Evolutionary conservation across 2,329 filamentous ascomycete genomes (phyloP), one percentile per base, ranked within the genome.

Genomic region (Colletotrichum orbiculare): DNA sequence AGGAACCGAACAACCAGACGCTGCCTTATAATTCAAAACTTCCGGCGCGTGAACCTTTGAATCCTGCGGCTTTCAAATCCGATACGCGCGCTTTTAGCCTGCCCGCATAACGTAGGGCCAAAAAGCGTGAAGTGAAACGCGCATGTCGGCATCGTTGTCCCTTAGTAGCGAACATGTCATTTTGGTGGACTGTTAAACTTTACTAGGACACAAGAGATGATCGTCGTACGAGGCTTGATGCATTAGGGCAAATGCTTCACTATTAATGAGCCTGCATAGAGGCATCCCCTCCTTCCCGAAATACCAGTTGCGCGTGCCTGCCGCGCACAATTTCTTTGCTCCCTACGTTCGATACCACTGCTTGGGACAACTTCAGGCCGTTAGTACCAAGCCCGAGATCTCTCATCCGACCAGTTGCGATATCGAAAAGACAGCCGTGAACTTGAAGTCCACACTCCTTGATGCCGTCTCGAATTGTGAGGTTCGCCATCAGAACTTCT

Each of bases 401-500:
- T 43, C 76, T 75, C 55, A 87, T 75, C 64, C 79, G 79, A 11
- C 85, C 85, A 17, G 73, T 77, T 6, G 71, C 77, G 55, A 87
- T 78, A 69, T 96, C 89, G 75, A 92, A 95, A 12, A 96, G 81
- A 57, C 89, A 83, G n/a, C 92, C 93, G 75, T 96, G 92, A 6
- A 96, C 85, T 77, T 90, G 81, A 46, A 97, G 77, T 1, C 89
- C 91, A 35, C 91, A 83, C 71, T 93, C 88, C 68, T 81, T 77
- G 65, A 94, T 87, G 34, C 91, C 92, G 67, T 92, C 89, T 71
- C 89, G 83, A 37, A 96, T 85, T 33, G 86, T 85, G 54, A 84
- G 81, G 76, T 93, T 94, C 73, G 87, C 83, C 81, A 89, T 86
- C 62, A 96, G 77, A 17, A 87, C 85, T 69, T 88, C 82, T 64